Evolutionary conservation across 371 early-diverging fungal species (phyloP).

Genomic region (Entomophthora muscae): DNA sequence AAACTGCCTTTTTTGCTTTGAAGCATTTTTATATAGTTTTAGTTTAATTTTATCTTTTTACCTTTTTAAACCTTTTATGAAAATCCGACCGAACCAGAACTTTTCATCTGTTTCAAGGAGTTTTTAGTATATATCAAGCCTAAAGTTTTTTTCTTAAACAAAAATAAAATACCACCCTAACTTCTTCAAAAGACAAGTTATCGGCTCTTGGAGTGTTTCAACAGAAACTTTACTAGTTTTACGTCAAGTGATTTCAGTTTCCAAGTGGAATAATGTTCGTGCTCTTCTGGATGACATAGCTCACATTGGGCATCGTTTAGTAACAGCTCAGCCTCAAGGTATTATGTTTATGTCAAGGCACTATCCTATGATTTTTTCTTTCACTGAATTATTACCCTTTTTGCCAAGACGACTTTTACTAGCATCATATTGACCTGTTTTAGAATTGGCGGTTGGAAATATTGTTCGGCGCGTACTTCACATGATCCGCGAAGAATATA

Average conservation of each 20-base stretch:
- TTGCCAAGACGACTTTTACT: neutral
- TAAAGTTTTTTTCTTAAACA: no score
- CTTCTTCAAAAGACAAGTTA: constrained; percentile 34
- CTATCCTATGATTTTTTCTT: no score
- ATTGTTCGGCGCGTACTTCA: constrained; percentile 66
- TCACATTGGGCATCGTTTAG: constrained; percentile 42
- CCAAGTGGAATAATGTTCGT: constrained; percentile 48
- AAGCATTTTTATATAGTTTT: neutral
- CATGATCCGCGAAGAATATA: constrained; percentile 55
- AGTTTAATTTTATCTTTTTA: neutral
- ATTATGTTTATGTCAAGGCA: no score
- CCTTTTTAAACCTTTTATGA: neutral
- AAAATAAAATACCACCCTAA: no score
- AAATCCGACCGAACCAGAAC: neutral
- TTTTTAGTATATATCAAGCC: no score
- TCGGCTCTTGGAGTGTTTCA: constrained; percentile 55
- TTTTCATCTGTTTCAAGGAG: neutral
- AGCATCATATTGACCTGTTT: neutral
- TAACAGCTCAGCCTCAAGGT: constrained; percentile 72
- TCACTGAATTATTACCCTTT: no score
- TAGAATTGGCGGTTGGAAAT: constrained; percentile 75
- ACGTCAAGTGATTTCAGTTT: constrained; percentile 53
- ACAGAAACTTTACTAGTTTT: constrained; percentile 64
- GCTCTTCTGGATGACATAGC: constrained; percentile 38
- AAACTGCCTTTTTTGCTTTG: neutral